Evolutionary conservation across 495 filamentous ascomycete species (phyloP).

Genomic region (Terfezia boudieri): DNA sequence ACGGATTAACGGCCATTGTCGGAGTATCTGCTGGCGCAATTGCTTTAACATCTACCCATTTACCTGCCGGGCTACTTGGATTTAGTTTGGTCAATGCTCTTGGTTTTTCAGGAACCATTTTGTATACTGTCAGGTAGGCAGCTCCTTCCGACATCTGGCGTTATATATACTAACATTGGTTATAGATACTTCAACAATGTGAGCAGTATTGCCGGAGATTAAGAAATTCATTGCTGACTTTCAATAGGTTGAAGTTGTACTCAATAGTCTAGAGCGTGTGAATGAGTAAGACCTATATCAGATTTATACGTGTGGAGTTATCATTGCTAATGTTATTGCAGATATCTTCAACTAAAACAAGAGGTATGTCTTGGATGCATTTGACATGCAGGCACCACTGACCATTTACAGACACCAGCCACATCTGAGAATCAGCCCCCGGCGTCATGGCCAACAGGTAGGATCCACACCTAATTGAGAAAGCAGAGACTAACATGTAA

Average conservation of each 20-base stretch:
- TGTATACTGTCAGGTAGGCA: conserved; percentile 9
- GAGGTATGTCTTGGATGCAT: conserved; percentile 10
- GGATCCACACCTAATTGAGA: not conserved
- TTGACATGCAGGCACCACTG: conserved; percentile 9
- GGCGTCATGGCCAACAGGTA: conserved; percentile 23
- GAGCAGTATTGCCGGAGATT: not conserved
- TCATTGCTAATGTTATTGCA: not conserved
- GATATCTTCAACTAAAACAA: conserved; percentile 24
- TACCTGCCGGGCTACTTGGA: conserved; percentile 22
- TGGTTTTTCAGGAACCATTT: conserved; percentile 10
- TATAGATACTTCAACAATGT: not conserved
- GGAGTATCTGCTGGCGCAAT: conserved; percentile 22
- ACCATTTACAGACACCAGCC: conserved; percentile 6
- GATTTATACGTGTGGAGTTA: too few species aligned
- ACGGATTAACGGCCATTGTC: conserved; percentile 21
- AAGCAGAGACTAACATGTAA: not conserved
- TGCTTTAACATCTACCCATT: conserved; percentile 17
- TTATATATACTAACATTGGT: not conserved
- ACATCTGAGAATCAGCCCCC: conserved; percentile 17
- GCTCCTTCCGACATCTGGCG: not conserved
- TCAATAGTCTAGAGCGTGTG: conserved; percentile 24
- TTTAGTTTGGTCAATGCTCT: conserved; percentile 24
- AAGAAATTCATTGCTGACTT: not conserved
- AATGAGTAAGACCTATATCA: conserved; percentile 20
- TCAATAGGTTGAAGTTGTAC: conserved; percentile 7